Evolutionary conservation across 805 yeast species (phyloP).

Genomic region (Komagataella kurtzmanii): DNA sequence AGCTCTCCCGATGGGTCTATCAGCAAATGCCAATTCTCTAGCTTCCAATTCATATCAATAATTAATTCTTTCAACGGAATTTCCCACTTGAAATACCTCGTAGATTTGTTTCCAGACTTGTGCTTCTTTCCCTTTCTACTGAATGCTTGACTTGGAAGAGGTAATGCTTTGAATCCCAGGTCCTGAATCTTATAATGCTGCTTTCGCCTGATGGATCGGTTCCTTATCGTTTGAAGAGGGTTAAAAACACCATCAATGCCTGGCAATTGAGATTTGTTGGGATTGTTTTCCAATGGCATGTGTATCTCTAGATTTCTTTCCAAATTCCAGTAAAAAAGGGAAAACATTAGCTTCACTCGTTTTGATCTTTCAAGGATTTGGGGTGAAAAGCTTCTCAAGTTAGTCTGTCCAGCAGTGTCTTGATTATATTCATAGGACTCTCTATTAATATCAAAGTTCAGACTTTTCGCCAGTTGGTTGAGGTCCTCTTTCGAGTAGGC

Average conservation of each 20-base stretch:
- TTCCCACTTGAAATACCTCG: conserved; percentile 36
- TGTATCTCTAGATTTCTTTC: conserved; percentile 24
- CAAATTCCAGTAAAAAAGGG: conserved; percentile 33
- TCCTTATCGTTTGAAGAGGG: conserved; percentile 73
- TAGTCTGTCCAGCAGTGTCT: not conserved
- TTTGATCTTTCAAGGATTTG: conserved; percentile 27
- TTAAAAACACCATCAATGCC: conserved; percentile 62
- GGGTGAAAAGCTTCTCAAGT: conserved; percentile 7
- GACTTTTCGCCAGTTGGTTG: not conserved
- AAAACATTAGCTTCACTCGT: conserved; percentile 31
- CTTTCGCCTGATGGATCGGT: conserved; percentile 44
- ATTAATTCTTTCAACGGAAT: conserved; percentile 45
- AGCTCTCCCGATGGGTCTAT: conserved; percentile 27
- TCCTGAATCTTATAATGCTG: conserved; percentile 33
- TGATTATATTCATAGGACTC: not conserved
- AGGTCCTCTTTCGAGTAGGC: not conserved
- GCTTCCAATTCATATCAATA: conserved; percentile 46
- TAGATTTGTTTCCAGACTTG: conserved; percentile 9
- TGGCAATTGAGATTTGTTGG: conserved; percentile 15
- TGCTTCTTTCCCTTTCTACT: conserved; percentile 25
- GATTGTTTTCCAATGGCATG: conserved; percentile 10
- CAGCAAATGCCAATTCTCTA: conserved; percentile 40
- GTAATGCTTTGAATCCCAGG: conserved; percentile 31
- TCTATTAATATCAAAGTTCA: not conserved
- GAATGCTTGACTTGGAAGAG: conserved; percentile 55